A percentile compares a stretch with the other conserved stretches of the same genome.
Evolutionary conservation across 164 flowering plant genomes (phyloP).

Genomic region (Vitis riparia): DNA sequence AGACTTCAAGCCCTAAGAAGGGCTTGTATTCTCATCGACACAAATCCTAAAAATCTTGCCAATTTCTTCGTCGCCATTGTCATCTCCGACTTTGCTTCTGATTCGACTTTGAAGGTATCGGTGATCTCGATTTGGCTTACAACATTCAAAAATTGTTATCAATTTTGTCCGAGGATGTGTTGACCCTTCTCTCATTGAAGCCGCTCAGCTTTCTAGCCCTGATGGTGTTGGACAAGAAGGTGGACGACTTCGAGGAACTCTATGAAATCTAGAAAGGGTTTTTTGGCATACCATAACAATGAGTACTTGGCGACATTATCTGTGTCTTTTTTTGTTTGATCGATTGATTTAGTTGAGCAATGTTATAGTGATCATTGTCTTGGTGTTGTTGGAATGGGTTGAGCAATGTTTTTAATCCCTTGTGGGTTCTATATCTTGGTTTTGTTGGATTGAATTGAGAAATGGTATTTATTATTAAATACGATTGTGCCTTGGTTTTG

Average conservation of each 20-base stretch:
- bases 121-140: conserved; percentile 53
- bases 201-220: conserved; percentile 38
- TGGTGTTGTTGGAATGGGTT: too few relatives aligned
- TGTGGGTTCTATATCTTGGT: too few relatives aligned
- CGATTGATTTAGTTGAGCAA: too few relatives aligned
- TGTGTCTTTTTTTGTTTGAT: neutral
- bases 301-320: neutral
- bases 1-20: conserved; percentile 47
- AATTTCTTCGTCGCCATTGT: neutral
- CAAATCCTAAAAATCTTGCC: conserved; percentile 22
- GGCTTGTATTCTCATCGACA: conserved; percentile 38
- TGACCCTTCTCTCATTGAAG: conserved; percentile 25
- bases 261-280: conserved; percentile 62
- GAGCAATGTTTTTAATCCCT: too few relatives aligned
- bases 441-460: too few relatives aligned
- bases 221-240: conserved; percentile 24
- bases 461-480: too few relatives aligned
- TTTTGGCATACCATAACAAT: conserved; percentile 49
- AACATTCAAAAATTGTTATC: conserved; percentile 42
- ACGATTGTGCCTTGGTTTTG: too few relatives aligned
- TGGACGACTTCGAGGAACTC: conserved; percentile 68
- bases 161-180: conserved; percentile 2
- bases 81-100: neutral
- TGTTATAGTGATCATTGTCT: too few relatives aligned
- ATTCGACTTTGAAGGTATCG: conserved; percentile 29